Evolutionary conservation across 2,329 filamentous ascomycete species (phyloP).

Genomic region (Ophiosphaerella narmari): DNA sequence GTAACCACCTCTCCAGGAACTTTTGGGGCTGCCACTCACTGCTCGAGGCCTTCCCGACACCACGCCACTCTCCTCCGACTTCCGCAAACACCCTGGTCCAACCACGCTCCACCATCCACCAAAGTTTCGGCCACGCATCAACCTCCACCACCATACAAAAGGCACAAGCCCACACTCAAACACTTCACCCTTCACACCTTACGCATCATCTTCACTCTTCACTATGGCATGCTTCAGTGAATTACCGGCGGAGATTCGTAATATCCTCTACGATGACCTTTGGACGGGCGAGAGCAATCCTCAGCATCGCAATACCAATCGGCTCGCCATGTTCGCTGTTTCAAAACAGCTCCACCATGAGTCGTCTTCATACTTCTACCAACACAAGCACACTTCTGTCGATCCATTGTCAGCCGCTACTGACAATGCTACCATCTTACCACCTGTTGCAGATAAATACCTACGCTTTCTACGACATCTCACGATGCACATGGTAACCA

Average conservation of each 20-base stretch:
- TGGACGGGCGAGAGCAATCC: not conserved
- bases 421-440: slow-evolving; percentile 14
- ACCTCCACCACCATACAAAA: not conserved
- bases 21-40: not conserved
- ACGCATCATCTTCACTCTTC: not conserved
- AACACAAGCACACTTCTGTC: slow-evolving; percentile 15
- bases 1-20: not conserved
- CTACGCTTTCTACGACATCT: slow-evolving; percentile 21
- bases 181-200: not conserved
- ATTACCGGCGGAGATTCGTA: slow-evolving; percentile 25
- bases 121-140: not conserved
- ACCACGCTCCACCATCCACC: not conserved
- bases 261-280: slow-evolving; percentile 20
- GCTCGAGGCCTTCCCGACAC: not conserved
- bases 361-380: slow-evolving; percentile 28
- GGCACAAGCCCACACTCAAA: no score
- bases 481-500: slow-evolving; percentile 6
- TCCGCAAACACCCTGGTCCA: not conserved
- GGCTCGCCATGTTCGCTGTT: slow-evolving; percentile 16
- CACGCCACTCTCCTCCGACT: not conserved
- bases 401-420: not conserved
- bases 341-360: slow-evolving; percentile 23
- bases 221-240: slow-evolving; percentile 14
- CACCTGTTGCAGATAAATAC: slow-evolving; percentile 23
- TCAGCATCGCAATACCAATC: not conserved